Base-by-base conservation (phyloP, 139 green algal species). In the Medakamo hakoo region DNA sequence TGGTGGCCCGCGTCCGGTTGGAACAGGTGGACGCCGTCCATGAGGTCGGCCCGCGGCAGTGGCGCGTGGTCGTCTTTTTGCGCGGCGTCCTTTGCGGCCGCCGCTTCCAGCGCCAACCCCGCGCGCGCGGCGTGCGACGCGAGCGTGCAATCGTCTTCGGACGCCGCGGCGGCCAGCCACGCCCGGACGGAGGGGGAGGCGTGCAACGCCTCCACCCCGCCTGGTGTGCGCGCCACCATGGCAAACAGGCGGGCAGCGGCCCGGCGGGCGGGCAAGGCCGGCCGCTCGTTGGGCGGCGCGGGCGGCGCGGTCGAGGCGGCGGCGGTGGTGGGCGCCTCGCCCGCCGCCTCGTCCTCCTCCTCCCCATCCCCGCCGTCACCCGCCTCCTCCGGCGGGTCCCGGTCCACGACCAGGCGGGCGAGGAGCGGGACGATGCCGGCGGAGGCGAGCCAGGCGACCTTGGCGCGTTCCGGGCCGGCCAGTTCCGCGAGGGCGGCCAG, bases 21-120 rank as follows among this genome's bases (percentile, higher is more conserved):
- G 58, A 93, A 74, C 25, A 93, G 63, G 67, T 93, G 84, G 49
- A 92, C 71, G 0, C 79, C 81, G 59, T 92, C 85, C 28, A 16
- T 52, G 9, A 52, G 16, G 9, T 21, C 16, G 40, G 40, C 40
- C 9, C 9, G 9, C 16, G 9, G 9, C 40, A 16, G 40, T 9
- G 40, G 9, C 40, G 40, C 9, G 40, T 9, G 40, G 40, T n/a
- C n/a, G n/a, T n/a, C n/a, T n/a, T n/a, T n/a, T n/a, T n/a, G n/a
- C n/a, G 40, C 40, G 40, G 9, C 40, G 9, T 52, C 9, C 40
- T 16, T 52, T 16, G 9, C 40, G 9, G 40, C 40, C 9, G n/a
- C n/a, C n/a, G n/a, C n/a, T n/a, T n/a, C n/a, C n/a, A n/a, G n/a
- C n/a, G 40, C 40, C 40, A 52, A 16, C 40, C 16, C 9, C 9